These are phyloP conservation scores for Pichia occidentalis DNA, from an alignment of 805 yeast species.

Conservation along the genomic window DNA sequence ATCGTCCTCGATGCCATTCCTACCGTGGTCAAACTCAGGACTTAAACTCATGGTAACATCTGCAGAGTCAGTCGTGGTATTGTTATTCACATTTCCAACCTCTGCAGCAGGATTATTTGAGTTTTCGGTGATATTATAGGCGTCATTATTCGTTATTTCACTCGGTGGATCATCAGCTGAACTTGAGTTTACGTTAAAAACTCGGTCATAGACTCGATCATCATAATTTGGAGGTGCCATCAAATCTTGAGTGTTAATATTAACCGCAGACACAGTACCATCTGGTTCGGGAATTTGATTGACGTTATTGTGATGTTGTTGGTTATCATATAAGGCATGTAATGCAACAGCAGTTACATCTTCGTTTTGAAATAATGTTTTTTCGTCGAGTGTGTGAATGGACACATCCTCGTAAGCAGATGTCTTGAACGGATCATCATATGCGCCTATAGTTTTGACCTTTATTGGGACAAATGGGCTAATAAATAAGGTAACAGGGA, in stretches of 20 bases:
- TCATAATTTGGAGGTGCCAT: constrained; percentile 86
- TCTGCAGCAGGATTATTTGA: neutral
- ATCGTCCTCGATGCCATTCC: too few species aligned
- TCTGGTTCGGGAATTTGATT: constrained; percentile 3
- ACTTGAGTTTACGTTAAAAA: constrained; percentile 35
- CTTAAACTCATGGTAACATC: neutral
- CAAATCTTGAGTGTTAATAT: constrained; percentile 34
- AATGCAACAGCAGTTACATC: constrained; percentile 7
- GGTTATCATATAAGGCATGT: neutral
- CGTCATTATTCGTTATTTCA: too few species aligned
- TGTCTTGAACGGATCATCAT: constrained; percentile 20
- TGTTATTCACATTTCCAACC: neutral
- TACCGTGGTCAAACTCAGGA: neutral
- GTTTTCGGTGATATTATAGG: neutral
- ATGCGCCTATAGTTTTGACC: constrained; percentile 33
- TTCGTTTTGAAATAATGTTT: constrained; percentile 24
- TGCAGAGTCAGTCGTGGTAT: neutral
- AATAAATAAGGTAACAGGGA: constrained; percentile 53
- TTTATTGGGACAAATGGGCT: constrained; percentile 74
- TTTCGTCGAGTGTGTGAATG: constrained; percentile 23
- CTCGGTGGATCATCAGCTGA: too few species aligned
- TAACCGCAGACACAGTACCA: constrained; percentile 12
- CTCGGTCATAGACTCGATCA: constrained; percentile 70
- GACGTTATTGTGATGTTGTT: constrained; percentile 3
- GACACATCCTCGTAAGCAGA: constrained; percentile 25